Evolutionary conservation across 1,139 yeast species (phyloP), one percentile per base, ranked within the genome.

Genomic region (Nakaseomyces nivariensis): DNA sequence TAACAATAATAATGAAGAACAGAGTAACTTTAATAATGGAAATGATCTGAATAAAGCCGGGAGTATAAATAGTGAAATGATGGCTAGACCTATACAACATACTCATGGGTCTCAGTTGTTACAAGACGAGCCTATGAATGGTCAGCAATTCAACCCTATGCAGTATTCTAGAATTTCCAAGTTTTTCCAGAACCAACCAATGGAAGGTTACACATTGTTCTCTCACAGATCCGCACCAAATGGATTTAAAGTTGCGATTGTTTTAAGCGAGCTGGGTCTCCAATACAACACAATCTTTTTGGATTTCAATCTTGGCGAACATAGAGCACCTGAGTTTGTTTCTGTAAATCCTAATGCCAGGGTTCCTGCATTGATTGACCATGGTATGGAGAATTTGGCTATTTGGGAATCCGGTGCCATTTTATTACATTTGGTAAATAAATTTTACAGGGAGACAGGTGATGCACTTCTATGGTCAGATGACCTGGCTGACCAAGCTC

Each of bases 371-470:
- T 75, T 90, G 51, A 86, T 90, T 51, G 97, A 90, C 67, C 97
- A 89, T 67, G 78, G 77, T 56, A 79, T 80, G 63, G 88, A 81
- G 52, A 85, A 87, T 63, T 76, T 86, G 38, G 77, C 95, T 3
- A 77, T 90, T 42, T 90, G 97, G 97, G 97, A 90, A 68, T 82
- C 92, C 0, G 97, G 97, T 1, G 92, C 97, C 26, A 87, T 90
- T 42, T 79, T 88, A 48, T 73, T 86, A 51, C 92, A 90, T 66
- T 71, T 85, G 55, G 87, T 82, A 3, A 77, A 82, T 51, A 82
- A 81, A 58, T 82, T 73, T 66, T 74, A 77, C 60, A 82, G 76
- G 66, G 95, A 78, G 56, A 78, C 77, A 55, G 88, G 89, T 11
- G 84, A 75, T 31, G 84, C 95, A 62, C 71, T 81, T 22, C 78